Evolutionary conservation across 495 filamentous ascomycete species (phyloP), one percentile per base, ranked within the genome.

Genomic region (Daldinia loculata): DNA sequence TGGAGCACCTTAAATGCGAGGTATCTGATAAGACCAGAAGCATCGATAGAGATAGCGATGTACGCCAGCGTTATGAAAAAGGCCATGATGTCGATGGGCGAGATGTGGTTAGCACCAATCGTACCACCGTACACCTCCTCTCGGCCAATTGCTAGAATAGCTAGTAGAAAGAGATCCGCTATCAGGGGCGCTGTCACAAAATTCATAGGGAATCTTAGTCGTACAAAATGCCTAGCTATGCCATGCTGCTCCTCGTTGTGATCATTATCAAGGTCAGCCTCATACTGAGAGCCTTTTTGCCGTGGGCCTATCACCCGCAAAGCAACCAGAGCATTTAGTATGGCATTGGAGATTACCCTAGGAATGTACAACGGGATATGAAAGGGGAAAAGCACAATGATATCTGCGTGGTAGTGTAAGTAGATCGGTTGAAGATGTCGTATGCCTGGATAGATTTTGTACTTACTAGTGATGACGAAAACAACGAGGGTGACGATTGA

Each of bases 11-110:
- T 89, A 80, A 89, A 90, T 0, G 89, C 88, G 52, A 91, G 76
- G 56, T 81, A 91, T 48, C 88, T 74, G 69, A 91, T 90, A 7
- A 90, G 78, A 19, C 89, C 89, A 3, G 89, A 90, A 1, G 89
- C 88, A 69, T 91, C 89, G 74, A 91, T 89, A 3, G 89, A 91
- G 63, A 91, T 91, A 58, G 89, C 89, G 71, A 91, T 90, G 77
- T 91, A 91, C 3, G 89, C 88, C n/a, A 90, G 79, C 0, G 89
- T 88, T 59, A 90, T 80, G 80, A 91, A 91, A 78, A 91, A 90
- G 38, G 78, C 75, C 85, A 91, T 89, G 71, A 91, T 90, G 58
- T 90, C 87, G 65, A 88, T 81, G 0, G 89, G 88, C 1, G 78
- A 81, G 72, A 91, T 91, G 66, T 84, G 76, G 74, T 88, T 76